These are phyloP conservation scores for Monosporascus sp. DNA, from an alignment of 2,329 filamentous ascomycete species.

Conservation along the genomic window DNA sequence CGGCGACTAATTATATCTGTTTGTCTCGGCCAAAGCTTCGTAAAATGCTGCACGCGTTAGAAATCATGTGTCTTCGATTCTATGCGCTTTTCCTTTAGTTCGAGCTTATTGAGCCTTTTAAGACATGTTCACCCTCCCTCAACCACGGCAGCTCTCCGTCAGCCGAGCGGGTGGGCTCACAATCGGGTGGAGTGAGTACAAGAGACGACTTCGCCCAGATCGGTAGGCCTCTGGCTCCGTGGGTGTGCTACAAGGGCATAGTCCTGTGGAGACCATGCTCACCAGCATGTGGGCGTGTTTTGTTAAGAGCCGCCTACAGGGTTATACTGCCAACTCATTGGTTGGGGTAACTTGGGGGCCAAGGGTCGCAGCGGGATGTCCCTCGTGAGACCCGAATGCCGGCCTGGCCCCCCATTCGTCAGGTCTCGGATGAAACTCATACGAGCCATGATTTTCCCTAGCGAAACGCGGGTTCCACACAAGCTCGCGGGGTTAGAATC, in stretches of 20 bases:
- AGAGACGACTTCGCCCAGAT: constrained; percentile 3
- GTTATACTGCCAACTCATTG: constrained; percentile 21
- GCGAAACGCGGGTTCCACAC: neutral
- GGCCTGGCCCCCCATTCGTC: neutral
- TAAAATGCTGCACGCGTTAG: constrained; percentile 16
- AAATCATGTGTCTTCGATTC: constrained; percentile 26
- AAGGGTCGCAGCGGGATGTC: constrained; percentile 19
- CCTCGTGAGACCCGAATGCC: constrained; percentile 15
- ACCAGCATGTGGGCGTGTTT: constrained; percentile 22
- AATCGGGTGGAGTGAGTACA: constrained; percentile 7
- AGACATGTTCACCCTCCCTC: constrained; percentile 3
- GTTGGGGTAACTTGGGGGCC: constrained; percentile 24
- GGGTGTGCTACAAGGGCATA: constrained; percentile 1
- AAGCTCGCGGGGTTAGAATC: neutral
- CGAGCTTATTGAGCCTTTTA: constrained; percentile 9
- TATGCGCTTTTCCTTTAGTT: constrained; percentile 21
- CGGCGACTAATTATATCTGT: constrained; percentile 9
- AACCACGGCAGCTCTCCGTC: neutral
- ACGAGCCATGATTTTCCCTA: neutral
- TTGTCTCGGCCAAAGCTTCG: constrained; percentile 9
- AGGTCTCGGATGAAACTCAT: neutral
- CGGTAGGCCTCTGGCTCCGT: constrained; percentile 6
- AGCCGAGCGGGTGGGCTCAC: constrained; percentile 1
- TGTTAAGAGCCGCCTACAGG: constrained; percentile 25
- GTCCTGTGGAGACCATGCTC: constrained; percentile 11